A percentile compares a stretch with the other conserved stretches of the same genome.
phyloP scores from a whole-genome alignment of 164 flowering plant genomes.

The Piper betle region DNA sequence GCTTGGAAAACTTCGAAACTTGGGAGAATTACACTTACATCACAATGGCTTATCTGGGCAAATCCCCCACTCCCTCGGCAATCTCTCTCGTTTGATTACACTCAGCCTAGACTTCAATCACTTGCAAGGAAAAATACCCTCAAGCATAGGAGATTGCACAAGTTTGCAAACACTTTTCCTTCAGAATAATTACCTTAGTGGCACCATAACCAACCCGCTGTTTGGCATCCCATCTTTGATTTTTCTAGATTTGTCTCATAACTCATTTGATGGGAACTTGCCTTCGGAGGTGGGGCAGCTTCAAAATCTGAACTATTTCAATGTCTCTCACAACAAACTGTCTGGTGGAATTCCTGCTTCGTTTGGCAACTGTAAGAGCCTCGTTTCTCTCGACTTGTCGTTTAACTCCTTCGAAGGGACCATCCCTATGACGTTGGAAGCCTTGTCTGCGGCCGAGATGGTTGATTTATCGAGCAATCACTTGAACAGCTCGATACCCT shows the following conservation, averaged over 20 bases:
- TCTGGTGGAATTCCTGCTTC: conserved; percentile 5
- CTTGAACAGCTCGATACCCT: conserved; percentile 1
- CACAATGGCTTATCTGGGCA: neutral
- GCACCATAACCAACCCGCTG: conserved; percentile 7
- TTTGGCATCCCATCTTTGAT: conserved; percentile 2
- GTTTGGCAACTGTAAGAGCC: conserved; percentile 3
- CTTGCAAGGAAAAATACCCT: conserved; percentile 8
- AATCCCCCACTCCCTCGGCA: neutral
- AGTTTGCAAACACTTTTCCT: conserved; percentile 3
- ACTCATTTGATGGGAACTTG: conserved; percentile 6
- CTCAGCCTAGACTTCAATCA: conserved; percentile 6
- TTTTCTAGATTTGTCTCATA: conserved; percentile 6
- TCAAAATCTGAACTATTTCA: neutral
- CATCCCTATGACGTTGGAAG: conserved; percentile 3
- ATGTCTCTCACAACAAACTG: neutral
- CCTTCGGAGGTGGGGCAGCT: conserved; percentile 3
- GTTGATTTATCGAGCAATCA: neutral
- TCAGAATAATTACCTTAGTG: conserved; percentile 5
- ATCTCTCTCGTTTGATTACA: conserved; percentile 1
- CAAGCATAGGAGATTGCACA: conserved; percentile 8
- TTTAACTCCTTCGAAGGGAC: conserved; percentile 5
- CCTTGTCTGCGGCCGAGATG: neutral
- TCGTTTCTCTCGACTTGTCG: conserved; percentile 1
- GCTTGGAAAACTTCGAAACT: neutral
- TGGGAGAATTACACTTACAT: neutral